Conservation (phyloP, 495 filamentous ascomycete species). For the Penicillium pulvis region DNA sequence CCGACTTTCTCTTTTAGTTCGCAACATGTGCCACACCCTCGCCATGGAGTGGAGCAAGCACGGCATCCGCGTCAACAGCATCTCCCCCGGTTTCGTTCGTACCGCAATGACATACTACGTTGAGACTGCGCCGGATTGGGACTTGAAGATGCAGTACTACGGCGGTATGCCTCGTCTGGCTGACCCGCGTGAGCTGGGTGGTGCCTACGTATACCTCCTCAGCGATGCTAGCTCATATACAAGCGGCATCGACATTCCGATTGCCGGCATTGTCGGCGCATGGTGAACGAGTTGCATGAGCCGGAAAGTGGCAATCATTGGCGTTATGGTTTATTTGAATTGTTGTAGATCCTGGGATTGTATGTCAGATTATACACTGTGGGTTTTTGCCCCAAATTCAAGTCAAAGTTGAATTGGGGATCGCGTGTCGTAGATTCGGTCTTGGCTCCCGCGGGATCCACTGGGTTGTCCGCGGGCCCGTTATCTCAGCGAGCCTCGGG, state of each 20-base stretch:
- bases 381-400: no score
- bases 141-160: constrained; percentile 47
- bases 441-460: constrained; percentile 1
- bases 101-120: constrained; percentile 45
- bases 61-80: constrained; percentile 47
- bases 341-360: not conserved
- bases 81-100: constrained; percentile 40
- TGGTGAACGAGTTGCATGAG: constrained; percentile 31
- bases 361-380: not conserved
- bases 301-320: not conserved
- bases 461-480: not conserved
- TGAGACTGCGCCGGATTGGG: constrained; percentile 43
- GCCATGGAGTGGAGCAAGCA: constrained; percentile 52
- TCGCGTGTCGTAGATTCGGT: not conserved
- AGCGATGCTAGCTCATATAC: constrained; percentile 38
- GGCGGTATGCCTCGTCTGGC: constrained; percentile 47
- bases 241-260: constrained; percentile 40
- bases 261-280: constrained; percentile 47
- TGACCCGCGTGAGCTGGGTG: constrained; percentile 40
- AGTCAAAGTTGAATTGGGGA: no score
- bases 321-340: constrained; percentile 9
- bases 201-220: constrained; percentile 45
- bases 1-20: constrained; percentile 18
- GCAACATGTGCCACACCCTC: constrained; percentile 41
- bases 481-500: not conserved